A percentile compares a stretch with the other conserved stretches of the same genome.
Evolutionary conservation across 2,329 filamentous ascomycete genomes (phyloP).

Genomic region (Aspergillus eucalypticola): DNA sequence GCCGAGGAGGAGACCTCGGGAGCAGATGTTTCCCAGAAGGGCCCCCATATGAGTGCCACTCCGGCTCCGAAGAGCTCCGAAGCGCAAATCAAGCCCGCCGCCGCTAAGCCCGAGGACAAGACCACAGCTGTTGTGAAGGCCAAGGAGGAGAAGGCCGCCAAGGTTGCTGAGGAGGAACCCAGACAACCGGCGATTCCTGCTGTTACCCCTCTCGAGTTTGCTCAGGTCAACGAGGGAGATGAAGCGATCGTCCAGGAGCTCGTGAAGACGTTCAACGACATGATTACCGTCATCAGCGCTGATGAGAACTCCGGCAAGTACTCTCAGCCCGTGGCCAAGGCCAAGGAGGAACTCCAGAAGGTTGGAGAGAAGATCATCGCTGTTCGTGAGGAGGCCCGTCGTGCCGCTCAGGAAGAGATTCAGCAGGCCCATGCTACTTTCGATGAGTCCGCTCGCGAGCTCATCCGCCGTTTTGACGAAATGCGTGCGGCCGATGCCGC

Average conservation of each 20-base stretch:
- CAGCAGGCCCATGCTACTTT: constrained; percentile 72
- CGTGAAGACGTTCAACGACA: constrained; percentile 92
- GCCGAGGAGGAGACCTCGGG: constrained; percentile 62
- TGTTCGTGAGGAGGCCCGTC: constrained; percentile 69
- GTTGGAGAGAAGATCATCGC: constrained; percentile 76
- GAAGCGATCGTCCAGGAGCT: constrained; percentile 91
- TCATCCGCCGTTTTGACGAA: constrained; percentile 83
- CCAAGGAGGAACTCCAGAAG: constrained; percentile 77
- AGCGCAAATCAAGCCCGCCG: constrained; percentile 29
- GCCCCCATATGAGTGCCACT: constrained; percentile 50
- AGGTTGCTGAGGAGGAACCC: constrained; percentile 36
- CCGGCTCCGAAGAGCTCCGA: constrained; percentile 30
- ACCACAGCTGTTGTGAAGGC: constrained; percentile 30
- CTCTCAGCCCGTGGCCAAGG: constrained; percentile 74
- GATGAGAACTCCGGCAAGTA: constrained; percentile 79
- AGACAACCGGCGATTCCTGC: constrained; percentile 48
- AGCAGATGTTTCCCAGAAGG: constrained; percentile 58
- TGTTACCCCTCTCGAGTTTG: constrained; percentile 71
- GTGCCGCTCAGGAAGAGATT: constrained; percentile 74
- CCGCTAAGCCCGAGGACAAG: constrained; percentile 31
- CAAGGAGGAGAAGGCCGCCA: constrained; percentile 32
- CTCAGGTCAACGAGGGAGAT: constrained; percentile 71
- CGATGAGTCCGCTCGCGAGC: constrained; percentile 79
- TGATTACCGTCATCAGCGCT: constrained; percentile 89
- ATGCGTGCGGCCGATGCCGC: constrained; percentile 79